phyloP scores from a whole-genome alignment of 2,329 filamentous ascomycete genomes.

The Metarhizium sp. region DNA sequence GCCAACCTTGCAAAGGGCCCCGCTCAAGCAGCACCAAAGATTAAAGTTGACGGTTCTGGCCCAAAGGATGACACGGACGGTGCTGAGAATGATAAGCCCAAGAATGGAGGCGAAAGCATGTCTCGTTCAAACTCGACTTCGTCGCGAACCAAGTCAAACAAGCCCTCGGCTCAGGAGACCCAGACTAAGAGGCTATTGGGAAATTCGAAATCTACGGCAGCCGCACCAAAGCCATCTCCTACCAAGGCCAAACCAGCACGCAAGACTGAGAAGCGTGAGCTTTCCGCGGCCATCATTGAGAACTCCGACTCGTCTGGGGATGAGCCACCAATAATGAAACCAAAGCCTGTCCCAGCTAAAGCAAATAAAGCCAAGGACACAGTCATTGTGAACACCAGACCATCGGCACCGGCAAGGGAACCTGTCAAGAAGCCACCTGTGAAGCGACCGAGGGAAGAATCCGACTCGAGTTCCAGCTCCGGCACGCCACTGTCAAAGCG shows the following conservation, averaged over 20 bases:
- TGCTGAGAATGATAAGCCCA: slow-evolving; percentile 19
- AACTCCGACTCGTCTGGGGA: slow-evolving; percentile 49
- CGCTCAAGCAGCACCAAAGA: slow-evolving; percentile 36
- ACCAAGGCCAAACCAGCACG: slow-evolving; percentile 29
- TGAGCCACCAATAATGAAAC: slow-evolving; percentile 24
- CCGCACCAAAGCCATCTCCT: slow-evolving; percentile 23
- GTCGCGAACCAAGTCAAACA: slow-evolving; percentile 45
- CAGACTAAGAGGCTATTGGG: slow-evolving; percentile 46
- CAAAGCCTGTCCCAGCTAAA: slow-evolving; percentile 19
- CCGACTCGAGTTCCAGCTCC: slow-evolving; percentile 51
- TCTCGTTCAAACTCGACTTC: slow-evolving; percentile 42
- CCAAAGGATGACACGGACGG: slow-evolving; percentile 28
- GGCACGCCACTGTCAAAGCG: slow-evolving; percentile 49
- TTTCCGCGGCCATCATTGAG: slow-evolving; percentile 47
- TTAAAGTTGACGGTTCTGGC: slow-evolving; percentile 33
- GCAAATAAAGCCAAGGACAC: slow-evolving; percentile 24
- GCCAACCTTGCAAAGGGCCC: slow-evolving; percentile 45
- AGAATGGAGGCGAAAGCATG: slow-evolving; percentile 32
- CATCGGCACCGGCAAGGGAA: slow-evolving; percentile 19
- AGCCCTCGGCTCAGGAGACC: slow-evolving; percentile 40
- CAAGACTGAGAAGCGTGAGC: slow-evolving; percentile 31
- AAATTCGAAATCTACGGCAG: slow-evolving; percentile 24
- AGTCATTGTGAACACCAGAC: slow-evolving; percentile 23
- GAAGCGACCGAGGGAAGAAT: slow-evolving; percentile 44
- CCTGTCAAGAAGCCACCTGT: slow-evolving; percentile 23